These are phyloP conservation scores for Penicillium cataractarum DNA, from an alignment of 495 filamentous ascomycete genomes.

Conservation along the genomic window DNA sequence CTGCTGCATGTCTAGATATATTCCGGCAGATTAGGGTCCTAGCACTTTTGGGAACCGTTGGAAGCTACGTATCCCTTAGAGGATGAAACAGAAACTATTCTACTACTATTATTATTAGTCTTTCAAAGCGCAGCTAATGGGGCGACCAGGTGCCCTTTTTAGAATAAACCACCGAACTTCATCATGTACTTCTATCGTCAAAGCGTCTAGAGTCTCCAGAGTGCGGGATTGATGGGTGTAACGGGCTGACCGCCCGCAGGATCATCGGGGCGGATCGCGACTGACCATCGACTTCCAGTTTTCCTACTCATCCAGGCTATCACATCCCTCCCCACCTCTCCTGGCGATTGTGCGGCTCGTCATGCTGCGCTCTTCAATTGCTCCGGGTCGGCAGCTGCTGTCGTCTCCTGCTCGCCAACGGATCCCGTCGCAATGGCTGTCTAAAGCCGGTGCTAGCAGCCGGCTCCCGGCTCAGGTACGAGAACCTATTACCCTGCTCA, in stretches of 20 bases:
- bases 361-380: constrained; percentile 56
- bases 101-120: too few species aligned
- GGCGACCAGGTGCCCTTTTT: too few species aligned
- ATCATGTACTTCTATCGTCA: background rate
- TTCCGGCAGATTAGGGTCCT: too few species aligned
- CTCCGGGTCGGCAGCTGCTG: constrained; percentile 49
- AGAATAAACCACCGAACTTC: too few species aligned
- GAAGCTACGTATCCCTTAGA: too few species aligned
- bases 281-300: constrained; percentile 43
- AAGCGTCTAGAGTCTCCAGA: background rate
- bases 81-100: too few species aligned
- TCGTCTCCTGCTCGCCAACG: constrained; percentile 48
- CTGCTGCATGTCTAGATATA: too few species aligned
- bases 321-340: constrained; percentile 32
- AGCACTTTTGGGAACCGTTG: too few species aligned
- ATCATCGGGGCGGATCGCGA: constrained; percentile 51
- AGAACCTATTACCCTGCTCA: constrained; percentile 21
- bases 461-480: constrained; percentile 51
- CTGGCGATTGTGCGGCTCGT: constrained; percentile 50
- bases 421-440: constrained; percentile 50
- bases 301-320: constrained; percentile 39
- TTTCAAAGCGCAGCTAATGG: too few species aligned
- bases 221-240: constrained; percentile 10
- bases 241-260: constrained; percentile 40
- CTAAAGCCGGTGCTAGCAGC: constrained; percentile 47